These are phyloP conservation scores for Phytophthora sp. DNA, from an alignment of 352 stramenopile genomes.

Conservation along the genomic window DNA sequence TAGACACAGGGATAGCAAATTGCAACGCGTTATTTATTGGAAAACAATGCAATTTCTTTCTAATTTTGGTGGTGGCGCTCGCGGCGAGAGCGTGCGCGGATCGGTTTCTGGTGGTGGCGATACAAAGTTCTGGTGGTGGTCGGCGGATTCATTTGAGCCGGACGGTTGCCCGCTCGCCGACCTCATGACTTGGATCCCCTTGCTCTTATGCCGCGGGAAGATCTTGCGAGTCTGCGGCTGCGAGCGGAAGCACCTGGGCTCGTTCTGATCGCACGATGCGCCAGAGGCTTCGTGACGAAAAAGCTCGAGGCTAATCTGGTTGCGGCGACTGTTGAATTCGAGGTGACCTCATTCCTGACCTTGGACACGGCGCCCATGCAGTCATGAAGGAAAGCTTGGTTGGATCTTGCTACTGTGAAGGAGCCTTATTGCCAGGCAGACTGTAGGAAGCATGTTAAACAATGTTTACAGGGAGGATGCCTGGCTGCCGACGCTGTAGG, in stretches of 20 bases:
- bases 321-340: background rate
- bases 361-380: too few relatives aligned
- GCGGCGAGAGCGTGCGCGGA: too few relatives aligned
- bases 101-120: conserved; percentile 11
- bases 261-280: too few relatives aligned
- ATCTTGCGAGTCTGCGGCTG: background rate
- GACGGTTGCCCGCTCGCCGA: too few relatives aligned
- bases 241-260: background rate
- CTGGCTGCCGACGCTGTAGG: too few relatives aligned
- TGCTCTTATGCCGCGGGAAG: conserved; percentile 3
- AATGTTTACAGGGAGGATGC: too few relatives aligned
- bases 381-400: too few relatives aligned
- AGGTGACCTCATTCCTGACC: too few relatives aligned
- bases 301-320: background rate
- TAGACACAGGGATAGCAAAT: conserved; percentile 7
- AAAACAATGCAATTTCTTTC: conserved; percentile 32
- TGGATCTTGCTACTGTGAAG: too few relatives aligned
- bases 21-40: conserved; percentile 41
- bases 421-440: too few relatives aligned
- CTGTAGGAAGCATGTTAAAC: too few relatives aligned
- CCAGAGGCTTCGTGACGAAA: background rate
- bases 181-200: conserved; percentile 11
- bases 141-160: conserved; percentile 4
- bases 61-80: conserved; percentile 7
- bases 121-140: conserved; percentile 22